Conservation (phyloP, 345 rosid species). For the Garcia nutans region DNA sequence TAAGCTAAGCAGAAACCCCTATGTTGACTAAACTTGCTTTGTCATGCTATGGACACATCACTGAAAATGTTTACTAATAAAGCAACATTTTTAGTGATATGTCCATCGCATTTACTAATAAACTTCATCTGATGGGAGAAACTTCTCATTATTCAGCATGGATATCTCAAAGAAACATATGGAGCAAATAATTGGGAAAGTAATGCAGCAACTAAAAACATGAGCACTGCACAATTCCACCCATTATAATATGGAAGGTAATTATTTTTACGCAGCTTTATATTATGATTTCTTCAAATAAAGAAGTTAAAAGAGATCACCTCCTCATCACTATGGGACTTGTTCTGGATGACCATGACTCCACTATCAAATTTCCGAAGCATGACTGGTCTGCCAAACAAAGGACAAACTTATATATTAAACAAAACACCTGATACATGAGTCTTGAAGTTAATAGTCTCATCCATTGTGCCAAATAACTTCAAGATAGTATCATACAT, state of each 20-base stretch:
- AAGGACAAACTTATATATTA: slow-evolving; percentile 15
- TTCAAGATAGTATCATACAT: slow-evolving; percentile 33
- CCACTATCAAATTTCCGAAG: slow-evolving; percentile 98
- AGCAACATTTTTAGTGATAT: too few relatives aligned
- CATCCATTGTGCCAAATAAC: background rate
- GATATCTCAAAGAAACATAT: background rate
- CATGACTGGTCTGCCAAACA: slow-evolving; percentile 79
- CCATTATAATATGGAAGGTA: background rate
- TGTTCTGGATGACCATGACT: slow-evolving; percentile 90
- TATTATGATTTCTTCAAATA: background rate
- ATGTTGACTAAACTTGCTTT: too few relatives aligned
- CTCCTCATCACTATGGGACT: slow-evolving; percentile 94
- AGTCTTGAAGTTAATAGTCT: background rate
- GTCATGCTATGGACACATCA: too few relatives aligned
- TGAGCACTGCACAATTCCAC: background rate
- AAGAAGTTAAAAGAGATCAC: slow-evolving; percentile 38
- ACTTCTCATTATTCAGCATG: background rate
- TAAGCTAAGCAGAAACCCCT: background rate
- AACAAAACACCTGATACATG: slow-evolving; percentile 2
- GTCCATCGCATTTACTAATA: too few relatives aligned
- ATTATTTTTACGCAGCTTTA: background rate
- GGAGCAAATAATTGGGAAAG: background rate
- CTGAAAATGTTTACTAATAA: too few relatives aligned
- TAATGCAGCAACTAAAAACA: background rate
- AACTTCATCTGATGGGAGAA: too few relatives aligned